Evolutionary conservation across 331 rosid species (phyloP).

Genomic region (Spiraea crenata): DNA sequence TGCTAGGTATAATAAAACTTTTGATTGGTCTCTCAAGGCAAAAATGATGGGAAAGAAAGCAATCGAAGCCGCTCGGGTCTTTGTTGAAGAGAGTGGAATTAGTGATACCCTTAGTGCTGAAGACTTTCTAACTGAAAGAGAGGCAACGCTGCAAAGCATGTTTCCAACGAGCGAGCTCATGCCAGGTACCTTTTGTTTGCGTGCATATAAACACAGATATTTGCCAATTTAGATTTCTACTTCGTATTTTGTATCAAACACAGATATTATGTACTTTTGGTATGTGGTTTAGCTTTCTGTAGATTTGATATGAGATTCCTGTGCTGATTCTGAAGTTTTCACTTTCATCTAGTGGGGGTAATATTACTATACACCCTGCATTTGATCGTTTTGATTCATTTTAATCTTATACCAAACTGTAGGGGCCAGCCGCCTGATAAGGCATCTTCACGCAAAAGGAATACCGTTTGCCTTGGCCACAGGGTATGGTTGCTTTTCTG

Average conservation of each 20-base stretch:
- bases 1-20: constrained; percentile 69
- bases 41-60: constrained; percentile 96
- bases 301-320: background rate
- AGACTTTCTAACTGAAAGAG: constrained; percentile 77
- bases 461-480: constrained; percentile 77
- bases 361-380: background rate
- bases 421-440: constrained; percentile 80
- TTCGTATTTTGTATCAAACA: background rate
- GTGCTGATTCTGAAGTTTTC: background rate
- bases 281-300: background rate
- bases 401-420: constrained; percentile 16
- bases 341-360: background rate
- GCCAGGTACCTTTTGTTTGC: constrained; percentile 59
- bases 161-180: constrained; percentile 75
- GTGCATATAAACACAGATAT: background rate
- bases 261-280: background rate
- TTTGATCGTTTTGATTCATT: constrained; percentile 15
- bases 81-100: constrained; percentile 75
- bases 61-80: constrained; percentile 78
- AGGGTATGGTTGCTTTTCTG: constrained; percentile 48
- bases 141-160: constrained; percentile 59
- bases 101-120: constrained; percentile 67
- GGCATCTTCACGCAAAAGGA: constrained; percentile 75
- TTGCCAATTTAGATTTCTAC: background rate
- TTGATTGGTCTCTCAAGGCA: constrained; percentile 88